These are phyloP conservation scores for Albatrellus sp. DNA, from an alignment of 1,284 basidiomycete species.

Conservation along the genomic window DNA sequence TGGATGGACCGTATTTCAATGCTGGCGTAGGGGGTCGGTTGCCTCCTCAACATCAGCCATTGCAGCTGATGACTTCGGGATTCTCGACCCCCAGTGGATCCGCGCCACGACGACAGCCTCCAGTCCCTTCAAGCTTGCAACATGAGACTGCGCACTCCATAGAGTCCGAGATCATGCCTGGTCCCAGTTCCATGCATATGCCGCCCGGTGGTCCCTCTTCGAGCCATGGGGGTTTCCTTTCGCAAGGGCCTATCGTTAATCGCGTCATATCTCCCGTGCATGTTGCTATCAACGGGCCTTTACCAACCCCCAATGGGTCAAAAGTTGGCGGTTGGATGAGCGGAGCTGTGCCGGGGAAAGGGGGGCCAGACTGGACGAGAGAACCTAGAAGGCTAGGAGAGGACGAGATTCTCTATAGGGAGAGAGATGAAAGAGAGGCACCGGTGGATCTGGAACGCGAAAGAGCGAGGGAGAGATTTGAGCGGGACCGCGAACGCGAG, in stretches of 20 bases:
- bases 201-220: constrained; percentile 2
- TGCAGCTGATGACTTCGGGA: not conserved
- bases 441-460: not conserved
- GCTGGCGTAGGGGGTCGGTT: not conserved
- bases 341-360: constrained; percentile 1
- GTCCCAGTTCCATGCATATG: constrained; percentile 6
- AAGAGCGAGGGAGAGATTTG: constrained; percentile 7
- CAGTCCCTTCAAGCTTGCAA: constrained; percentile 9
- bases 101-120: constrained; percentile 7
- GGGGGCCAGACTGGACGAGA: constrained; percentile 4
- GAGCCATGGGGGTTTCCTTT: not conserved
- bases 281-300: not conserved
- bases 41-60: not conserved
- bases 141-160: constrained; percentile 7
- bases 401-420: constrained; percentile 16
- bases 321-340: constrained; percentile 12
- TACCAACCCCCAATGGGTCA: not conserved
- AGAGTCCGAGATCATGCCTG: constrained; percentile 1
- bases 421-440: constrained; percentile 12
- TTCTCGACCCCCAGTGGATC: not conserved
- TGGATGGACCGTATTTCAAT: constrained; percentile 7
- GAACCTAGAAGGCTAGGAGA: constrained; percentile 9
- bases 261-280: constrained; percentile 8
- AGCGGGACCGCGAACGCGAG: constrained; percentile 18
- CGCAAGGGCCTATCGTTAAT: constrained; percentile 1